A percentile compares a stretch with the other conserved stretches of the same genome.
Evolutionary conservation across 352 stramenopile genomes (phyloP).

Genomic region (Globisporangium cystogenes): DNA sequence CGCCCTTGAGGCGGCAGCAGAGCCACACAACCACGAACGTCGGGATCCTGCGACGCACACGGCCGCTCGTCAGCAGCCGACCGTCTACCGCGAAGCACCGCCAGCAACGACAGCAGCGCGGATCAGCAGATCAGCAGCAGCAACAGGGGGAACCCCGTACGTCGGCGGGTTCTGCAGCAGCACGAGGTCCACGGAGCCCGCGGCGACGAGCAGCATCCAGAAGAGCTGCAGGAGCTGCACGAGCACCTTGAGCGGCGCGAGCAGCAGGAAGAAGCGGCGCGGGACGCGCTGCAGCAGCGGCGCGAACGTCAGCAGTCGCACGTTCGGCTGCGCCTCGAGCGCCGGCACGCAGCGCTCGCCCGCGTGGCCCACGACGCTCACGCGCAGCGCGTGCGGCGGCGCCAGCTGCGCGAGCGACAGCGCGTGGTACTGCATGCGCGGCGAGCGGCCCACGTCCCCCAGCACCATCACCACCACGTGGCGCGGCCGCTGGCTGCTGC

Average conservation of each 20-base stretch:
- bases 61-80: background rate
- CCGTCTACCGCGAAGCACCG: no score
- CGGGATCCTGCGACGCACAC: constrained; percentile 74
- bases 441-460: constrained; percentile 94
- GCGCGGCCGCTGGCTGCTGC: constrained; percentile 9
- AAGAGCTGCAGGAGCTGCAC: constrained; percentile 80
- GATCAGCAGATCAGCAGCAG: background rate
- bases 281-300: constrained; percentile 57
- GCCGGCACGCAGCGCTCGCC: constrained; percentile 87
- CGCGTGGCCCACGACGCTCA: constrained; percentile 93
- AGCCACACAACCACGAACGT: constrained; percentile 91
- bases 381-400: constrained; percentile 26
- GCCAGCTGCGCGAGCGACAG: constrained; percentile 89
- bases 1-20: constrained; percentile 59
- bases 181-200: constrained; percentile 87
- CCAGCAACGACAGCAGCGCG: no score
- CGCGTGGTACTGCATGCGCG: constrained; percentile 99
- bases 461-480: constrained; percentile 92
- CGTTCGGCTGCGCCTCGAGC: constrained; percentile 51
- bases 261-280: constrained; percentile 64
- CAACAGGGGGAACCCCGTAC: constrained; percentile 24
- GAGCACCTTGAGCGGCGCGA: constrained; percentile 84
- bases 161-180: constrained; percentile 98
- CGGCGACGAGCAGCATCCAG: constrained; percentile 62
- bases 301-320: constrained; percentile 73